Base-by-base conservation (phyloP, 495 filamentous ascomycete species). In the Podospora bellae-mahoneyi region DNA sequence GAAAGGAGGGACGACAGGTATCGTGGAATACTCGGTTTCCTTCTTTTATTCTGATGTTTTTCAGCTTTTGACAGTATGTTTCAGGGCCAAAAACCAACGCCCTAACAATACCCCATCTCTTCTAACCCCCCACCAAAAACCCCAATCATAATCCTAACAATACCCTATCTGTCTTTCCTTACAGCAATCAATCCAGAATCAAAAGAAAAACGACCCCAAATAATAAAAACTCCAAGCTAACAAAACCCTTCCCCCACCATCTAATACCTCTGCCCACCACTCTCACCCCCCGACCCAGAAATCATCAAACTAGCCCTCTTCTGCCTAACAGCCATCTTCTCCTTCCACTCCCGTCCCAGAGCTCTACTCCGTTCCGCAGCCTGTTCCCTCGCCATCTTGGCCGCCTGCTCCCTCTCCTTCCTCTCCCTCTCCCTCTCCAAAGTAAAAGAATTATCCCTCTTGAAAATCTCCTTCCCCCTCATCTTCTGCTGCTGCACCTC, bases 331-430 rank as follows among this genome's bases (percentile, higher is more conserved):
- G 76, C 83, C 58, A 71, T 70, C 75, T 77, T 80, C 80, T 90
- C 85, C 80, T 89, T 89, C 90, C 90, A 92, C 77, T 89, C 86
- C 44, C 89, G 77, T 66, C 87, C 88, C 62, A 85, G 80, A 73
- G 82, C 76, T 64, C 89, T 79, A 16, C 87, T 87, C 66, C 88
- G 75, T 77, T 92, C 90, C 0, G 90, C 88, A 10, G 90, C 90
- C 71, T 84, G 84, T 69, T 85, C 81, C 62, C 88, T 78, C 5
- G 89, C 87, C 68, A 80, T 78, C 72, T 84, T 85, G 5, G 86
- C 82, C 13, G 84, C 82, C 56, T 81, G 78, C 74, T 89, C 88
- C 58, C 86, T 82, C 62, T 85, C 84, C n/a, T 77, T 75, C 68
- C 76, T 83, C 73, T 84, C 84, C 20, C 78, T 78, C 70, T 86